Evolutionary conservation across 176 grass and related monocot genomes (phyloP), one percentile per base, ranked within the genome.

Genomic region (Ananas comosus): DNA sequence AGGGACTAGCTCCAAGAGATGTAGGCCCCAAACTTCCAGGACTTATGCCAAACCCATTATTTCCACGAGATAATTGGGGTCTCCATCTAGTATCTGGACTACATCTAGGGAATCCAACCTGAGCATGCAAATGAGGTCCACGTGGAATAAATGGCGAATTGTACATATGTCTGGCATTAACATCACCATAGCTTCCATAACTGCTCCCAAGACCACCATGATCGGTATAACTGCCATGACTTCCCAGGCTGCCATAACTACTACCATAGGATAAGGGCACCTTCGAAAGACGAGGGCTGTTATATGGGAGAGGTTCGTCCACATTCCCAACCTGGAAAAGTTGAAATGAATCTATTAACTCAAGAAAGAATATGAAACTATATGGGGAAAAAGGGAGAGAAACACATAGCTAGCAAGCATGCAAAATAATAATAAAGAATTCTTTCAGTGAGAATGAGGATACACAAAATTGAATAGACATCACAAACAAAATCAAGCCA

Each of bases 1-100:
- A 94, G 67, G 95, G 95, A 77, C 95, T 99, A 53, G 72, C 85
- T 64, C 95, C 95, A 25, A 99, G 95, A 79, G 87, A 88, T 82
- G 93, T 88, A 77, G 80, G 78, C 27, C 87, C 80, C 24, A 82
- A 77, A 78, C 80, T 81, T 51, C 86, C 88, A 82, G 95, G 95
- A 72, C 95, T 99, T 70, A 69, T 76, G 24, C 82, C 80, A 85
- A 88, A 84, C 66, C 89, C 75, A 73, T 74, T 42, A 42, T 42
- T 84, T 67, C 79, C 83, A 86, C 91, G 73, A 80, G 83, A 78
- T 64, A 83, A 71, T 73, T 91, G 87, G 76, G 85, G 80, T 53
- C 86, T 84, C 66, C 83, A 69, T 78, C 89, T 85, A 80, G 88
- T 76, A 79, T 94, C 87, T 22, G 87, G 95, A 81, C 95, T 99